Evolutionary conservation across 2,329 filamentous ascomycete genomes (phyloP), one percentile per base, ranked within the genome.

Genomic region (Hirsutella rhossiliensis): DNA sequence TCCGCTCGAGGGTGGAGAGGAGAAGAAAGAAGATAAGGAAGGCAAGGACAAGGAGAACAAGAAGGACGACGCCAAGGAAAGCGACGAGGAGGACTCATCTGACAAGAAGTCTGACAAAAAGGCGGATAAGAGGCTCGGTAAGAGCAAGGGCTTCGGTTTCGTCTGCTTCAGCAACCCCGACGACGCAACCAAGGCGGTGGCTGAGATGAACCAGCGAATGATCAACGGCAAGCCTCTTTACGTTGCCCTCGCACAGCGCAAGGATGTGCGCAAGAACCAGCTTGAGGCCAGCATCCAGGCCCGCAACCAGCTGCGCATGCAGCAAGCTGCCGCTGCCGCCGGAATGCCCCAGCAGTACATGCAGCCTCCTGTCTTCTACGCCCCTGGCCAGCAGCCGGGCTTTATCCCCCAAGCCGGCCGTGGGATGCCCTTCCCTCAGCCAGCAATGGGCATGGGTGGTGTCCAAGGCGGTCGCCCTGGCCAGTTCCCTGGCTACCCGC

Each of bases 191-290:
- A 97, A 97, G 80, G 92, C 92, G 52, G 90, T 98, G 52, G 88
- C 89, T 48, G 92, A 98, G 69, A 96, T 97, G 87, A 98, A 98
- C 76, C 90, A 97, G 76, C 88, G 92, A 68, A 98, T 98, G 92
- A 76, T 97, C 55, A 84, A 89, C 66, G 79, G 78, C 72, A 98
- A 98, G 81, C 92, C 92, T 46, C 77, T 98, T 48, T 98, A 98
- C 63, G 92, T 98, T 59, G 92, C 92, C 57, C 80, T 98, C 53
- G 92, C 92, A 52, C 92, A 98, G 77, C 90, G 92, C 71, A 98
- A 98, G 81, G 92, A 98, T 69, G 90, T 98, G 59, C 89, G 92
- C 69, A 95, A 96, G 80, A 95, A 82, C 73, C 92, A 97, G 76
- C 87, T 98, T 56, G 92, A 98, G 76, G 90, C 90, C 59, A 96